A percentile compares a stretch with the other conserved stretches of the same genome.
Conservation (phyloP, 1,139 yeast genomes). For the Kodamaea alishanica region DNA sequence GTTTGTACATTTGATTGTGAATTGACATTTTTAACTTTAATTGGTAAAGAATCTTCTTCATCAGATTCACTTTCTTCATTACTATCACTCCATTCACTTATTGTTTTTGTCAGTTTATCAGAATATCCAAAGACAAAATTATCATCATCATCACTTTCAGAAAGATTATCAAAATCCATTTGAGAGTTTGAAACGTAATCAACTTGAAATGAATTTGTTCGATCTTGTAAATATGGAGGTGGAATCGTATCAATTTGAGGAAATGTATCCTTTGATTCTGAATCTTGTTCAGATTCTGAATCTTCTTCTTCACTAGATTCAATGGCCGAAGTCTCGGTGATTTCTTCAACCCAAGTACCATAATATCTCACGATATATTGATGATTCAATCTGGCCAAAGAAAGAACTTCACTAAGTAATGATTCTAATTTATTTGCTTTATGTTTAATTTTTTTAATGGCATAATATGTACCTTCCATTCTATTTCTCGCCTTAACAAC, state of each 20-base stretch:
- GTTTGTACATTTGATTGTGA: slow-evolving; percentile 15
- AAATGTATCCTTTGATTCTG: not conserved
- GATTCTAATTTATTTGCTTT: slow-evolving; percentile 74
- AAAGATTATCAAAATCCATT: slow-evolving; percentile 53
- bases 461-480: slow-evolving; percentile 92
- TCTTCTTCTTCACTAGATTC: slow-evolving; percentile 19
- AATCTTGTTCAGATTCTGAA: slow-evolving; percentile 3
- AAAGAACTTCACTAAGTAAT: slow-evolving; percentile 84
- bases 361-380: slow-evolving; percentile 94
- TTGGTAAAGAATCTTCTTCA: slow-evolving; percentile 3
- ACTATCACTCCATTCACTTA: slow-evolving; percentile 2
- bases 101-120: slow-evolving; percentile 2
- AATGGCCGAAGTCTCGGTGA: slow-evolving; percentile 25
- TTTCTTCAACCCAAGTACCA: slow-evolving; percentile 95
- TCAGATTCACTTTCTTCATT: slow-evolving; percentile 12
- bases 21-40: not conserved
- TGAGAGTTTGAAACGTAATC: slow-evolving; percentile 67
- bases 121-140: slow-evolving; percentile 26
- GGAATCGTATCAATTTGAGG: slow-evolving; percentile 1
- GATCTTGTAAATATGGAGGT: slow-evolving; percentile 1
- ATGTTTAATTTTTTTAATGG: slow-evolving; percentile 86
- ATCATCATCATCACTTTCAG: slow-evolving; percentile 26
- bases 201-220: slow-evolving; percentile 37
- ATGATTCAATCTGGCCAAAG: slow-evolving; percentile 87
- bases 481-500: slow-evolving; percentile 93